Evolutionary conservation across 306 rosid genomes (phyloP), one percentile per base, ranked within the genome.

Genomic region (Corylus avellana): DNA sequence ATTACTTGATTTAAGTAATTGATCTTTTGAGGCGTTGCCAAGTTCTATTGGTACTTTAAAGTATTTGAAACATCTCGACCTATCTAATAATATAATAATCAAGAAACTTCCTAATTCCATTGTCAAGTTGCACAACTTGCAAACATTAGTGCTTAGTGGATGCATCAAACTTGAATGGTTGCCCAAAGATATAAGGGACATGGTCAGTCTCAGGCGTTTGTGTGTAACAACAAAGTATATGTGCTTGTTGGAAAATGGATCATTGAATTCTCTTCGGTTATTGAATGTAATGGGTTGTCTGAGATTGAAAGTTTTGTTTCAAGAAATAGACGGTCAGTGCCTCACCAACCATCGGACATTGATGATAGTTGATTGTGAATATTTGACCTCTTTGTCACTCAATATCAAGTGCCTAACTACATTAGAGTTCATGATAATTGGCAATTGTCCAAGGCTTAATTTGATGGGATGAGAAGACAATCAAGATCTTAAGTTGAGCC

Each of bases 51-150:
- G 70, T 13, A 27, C 37, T 12, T 25, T 81, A 73, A 85, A 29
- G 35, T 70, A 47, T 22, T 77, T 51, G 78, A 83, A 83, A 74
- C 39, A 69, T 66, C 73, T 84, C 8, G 1, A 48, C 57, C 62
- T 80, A 32, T 37, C 79, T 0, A 0, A 5, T 32, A 80, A 77
- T 67, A 0, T 1, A 1, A 39, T 1, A 58, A 57, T 84, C 18
- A 39, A 14, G 37, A 42, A 35, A 32, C 77, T 73, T 56, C 86
- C 86, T 2, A 42, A 59, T 54, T 83, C 81, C 58, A 46, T 80
- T 20, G 81, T 84, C 59, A 67, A 63, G 70, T 79, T 85, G 39
- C 83, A 17, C 22, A 81, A 70, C 25, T 73, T 85, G 76, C 81
- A 83, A 27, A 57, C 74, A 13, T 72, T 85, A 69, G 5, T 17